These are phyloP conservation scores for Eleusine coracana DNA, from an alignment of 176 grass and related monocot genomes.

Conservation along the genomic window DNA sequence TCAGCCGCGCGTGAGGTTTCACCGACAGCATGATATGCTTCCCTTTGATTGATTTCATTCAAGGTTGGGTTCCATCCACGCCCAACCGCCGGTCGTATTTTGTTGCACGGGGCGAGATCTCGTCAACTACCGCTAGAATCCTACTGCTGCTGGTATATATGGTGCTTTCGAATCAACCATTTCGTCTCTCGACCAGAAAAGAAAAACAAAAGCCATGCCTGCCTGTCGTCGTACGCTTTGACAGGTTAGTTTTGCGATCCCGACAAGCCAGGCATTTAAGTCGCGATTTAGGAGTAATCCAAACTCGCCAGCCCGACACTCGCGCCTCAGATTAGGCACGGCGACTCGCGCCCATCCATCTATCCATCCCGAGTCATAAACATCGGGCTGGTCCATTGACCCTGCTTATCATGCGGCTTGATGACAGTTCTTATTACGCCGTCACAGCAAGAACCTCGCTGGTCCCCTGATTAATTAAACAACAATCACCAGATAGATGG, in stretches of 20 bases:
- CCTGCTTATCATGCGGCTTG: background rate
- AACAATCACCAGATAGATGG: background rate
- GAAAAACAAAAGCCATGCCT: background rate
- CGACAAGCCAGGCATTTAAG: conserved; percentile 28
- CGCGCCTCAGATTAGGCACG: conserved; percentile 41
- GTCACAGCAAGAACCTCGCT: background rate
- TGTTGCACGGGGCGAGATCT: background rate
- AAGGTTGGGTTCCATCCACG: background rate
- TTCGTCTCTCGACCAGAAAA: background rate
- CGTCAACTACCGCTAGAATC: background rate
- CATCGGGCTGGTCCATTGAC: conserved; percentile 12
- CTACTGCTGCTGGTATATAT: background rate
- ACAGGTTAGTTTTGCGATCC: conserved; percentile 45
- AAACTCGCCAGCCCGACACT: conserved; percentile 22
- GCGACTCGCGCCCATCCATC: background rate
- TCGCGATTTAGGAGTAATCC: background rate
- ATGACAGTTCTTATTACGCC: background rate
- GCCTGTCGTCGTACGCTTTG: background rate
- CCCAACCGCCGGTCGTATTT: background rate
- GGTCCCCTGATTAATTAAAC: background rate
- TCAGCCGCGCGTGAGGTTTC: background rate
- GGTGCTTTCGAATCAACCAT: background rate
- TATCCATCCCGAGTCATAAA: conserved; percentile 15
- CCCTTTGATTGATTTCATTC: background rate
- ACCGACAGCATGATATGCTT: background rate